Evolutionary conservation across 2,329 filamentous ascomycete genomes (phyloP), one percentile per base, ranked within the genome.

Genomic region (Pezicula rhizophila): DNA sequence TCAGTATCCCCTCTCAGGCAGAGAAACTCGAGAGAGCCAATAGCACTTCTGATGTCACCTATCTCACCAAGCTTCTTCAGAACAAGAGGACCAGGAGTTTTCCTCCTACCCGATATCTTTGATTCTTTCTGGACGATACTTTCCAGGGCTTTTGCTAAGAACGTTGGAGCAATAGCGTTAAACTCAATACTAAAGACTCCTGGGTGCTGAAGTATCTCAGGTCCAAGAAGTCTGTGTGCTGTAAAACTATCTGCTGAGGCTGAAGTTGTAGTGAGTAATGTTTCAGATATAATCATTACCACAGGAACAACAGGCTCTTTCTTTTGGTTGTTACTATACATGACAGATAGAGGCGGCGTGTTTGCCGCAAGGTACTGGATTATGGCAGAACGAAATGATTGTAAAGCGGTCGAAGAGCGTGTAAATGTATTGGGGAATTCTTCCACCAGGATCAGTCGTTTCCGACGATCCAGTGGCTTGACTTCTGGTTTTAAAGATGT

Each of bases 211-310:
- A 89, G 75, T 39, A 99, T 87, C 55, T 93, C 87, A 0, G 90
- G 85, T 0, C 95, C 93, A 3, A 99, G 79, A 15, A 99, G 71
- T 20, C 91, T 82, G 69, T 97, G 89, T 0, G 89, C 89, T 1
- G 93, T 99, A 60, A 97, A 90, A 66, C 88, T 96, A 62, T 97
- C 91, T 11, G 89, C 83, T 8, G 87, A 83, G 2, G 90, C 85
- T 3, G 88, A 91, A 7, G 84, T 90, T 1, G 90, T 93, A 0
- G 88, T 92, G 14, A 96, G 71, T 12, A 95, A 73, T 0, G 89
- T 95, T 67, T 99, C 93, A 0, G 93, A 96, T 45, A 99, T 82
- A 50, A 99, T 79, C 71, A 99, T 84, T 28, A 99, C 79, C 33
- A 97, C 75, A 0, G 93, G 93, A 1, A 80, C 82, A 23, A 82